Conservation (phyloP, 305 asterid genomes). For the Solanum hybrid region DNA sequence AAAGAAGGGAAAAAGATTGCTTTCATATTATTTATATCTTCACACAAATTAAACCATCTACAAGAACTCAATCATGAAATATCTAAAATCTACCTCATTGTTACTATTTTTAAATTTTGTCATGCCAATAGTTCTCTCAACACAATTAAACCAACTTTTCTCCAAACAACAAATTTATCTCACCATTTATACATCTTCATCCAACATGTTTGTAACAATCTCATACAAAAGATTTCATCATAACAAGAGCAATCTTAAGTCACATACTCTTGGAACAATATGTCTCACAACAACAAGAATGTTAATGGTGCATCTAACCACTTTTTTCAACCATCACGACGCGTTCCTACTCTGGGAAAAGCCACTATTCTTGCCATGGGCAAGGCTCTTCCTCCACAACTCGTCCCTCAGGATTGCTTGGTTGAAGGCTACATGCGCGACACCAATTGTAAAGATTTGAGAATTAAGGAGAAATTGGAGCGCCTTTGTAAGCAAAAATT, state of each 20-base stretch:
- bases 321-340: neutral
- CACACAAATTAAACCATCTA: neutral
- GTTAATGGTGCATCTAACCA: neutral
- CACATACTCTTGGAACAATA: neutral
- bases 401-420: conserved; percentile 72
- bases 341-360: conserved; percentile 46
- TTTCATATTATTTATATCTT: neutral
- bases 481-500: conserved; percentile 47
- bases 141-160: conserved; percentile 30
- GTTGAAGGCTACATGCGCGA: conserved; percentile 81
- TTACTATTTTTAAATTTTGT: conserved; percentile 16
- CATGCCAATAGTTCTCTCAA: conserved; percentile 32
- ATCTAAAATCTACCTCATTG: neutral
- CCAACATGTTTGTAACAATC: neutral
- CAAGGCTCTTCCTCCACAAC: conserved; percentile 77
- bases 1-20: neutral
- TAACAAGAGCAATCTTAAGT: neutral
- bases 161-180: conserved; percentile 26
- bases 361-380: conserved; percentile 79
- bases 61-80: conserved; percentile 1
- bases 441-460: conserved; percentile 55
- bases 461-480: conserved; percentile 71
- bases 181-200: conserved; percentile 22
- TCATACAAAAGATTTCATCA: neutral
- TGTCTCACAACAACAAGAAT: neutral